phyloP scores from a whole-genome alignment of 78 protist genomes.

The Speleostelium caveatum region DNA sequence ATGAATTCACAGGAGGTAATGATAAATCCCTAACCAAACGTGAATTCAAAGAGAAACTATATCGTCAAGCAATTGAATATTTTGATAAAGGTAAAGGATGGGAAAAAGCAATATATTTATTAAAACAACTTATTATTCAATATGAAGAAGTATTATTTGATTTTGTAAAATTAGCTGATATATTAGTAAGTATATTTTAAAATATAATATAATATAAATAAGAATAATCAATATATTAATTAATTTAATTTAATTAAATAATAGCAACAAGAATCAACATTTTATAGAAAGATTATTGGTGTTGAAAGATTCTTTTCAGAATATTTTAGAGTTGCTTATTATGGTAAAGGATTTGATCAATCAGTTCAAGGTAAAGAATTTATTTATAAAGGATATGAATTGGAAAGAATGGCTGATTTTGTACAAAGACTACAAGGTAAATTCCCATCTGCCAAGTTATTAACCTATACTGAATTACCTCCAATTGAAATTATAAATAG shows the following conservation, averaged over 20 bases:
- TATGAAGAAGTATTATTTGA: slow-evolving; percentile 73
- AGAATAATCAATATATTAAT: too few species aligned
- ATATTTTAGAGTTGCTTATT: slow-evolving; percentile 88
- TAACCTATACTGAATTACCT: slow-evolving; percentile 72
- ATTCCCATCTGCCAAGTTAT: slow-evolving; percentile 81
- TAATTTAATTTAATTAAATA: too few species aligned
- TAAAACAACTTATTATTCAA: slow-evolving; percentile 52
- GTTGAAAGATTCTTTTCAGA: slow-evolving; percentile 82
- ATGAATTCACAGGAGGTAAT: neutral
- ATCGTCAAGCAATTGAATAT: slow-evolving; percentile 49
- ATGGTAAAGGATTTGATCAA: slow-evolving; percentile 82
- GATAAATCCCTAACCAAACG: slow-evolving; percentile 20
- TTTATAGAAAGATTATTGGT: slow-evolving; percentile 73
- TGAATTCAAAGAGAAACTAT: slow-evolving; percentile 62
- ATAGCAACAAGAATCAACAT: slow-evolving; percentile 73
- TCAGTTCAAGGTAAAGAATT: slow-evolving; percentile 80
- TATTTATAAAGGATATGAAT: slow-evolving; percentile 80
- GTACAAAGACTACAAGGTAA: slow-evolving; percentile 62
- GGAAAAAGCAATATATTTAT: slow-evolving; percentile 79
- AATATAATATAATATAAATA: too few species aligned
- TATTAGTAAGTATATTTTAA: too few species aligned
- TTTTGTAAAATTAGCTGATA: slow-evolving; percentile 57
- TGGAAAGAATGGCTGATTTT: slow-evolving; percentile 81
- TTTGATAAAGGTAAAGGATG: slow-evolving; percentile 88
- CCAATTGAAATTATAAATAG: slow-evolving; percentile 44